phyloP scores from a whole-genome alignment of 495 filamentous ascomycete species.

The Xylaria bambusicola region DNA sequence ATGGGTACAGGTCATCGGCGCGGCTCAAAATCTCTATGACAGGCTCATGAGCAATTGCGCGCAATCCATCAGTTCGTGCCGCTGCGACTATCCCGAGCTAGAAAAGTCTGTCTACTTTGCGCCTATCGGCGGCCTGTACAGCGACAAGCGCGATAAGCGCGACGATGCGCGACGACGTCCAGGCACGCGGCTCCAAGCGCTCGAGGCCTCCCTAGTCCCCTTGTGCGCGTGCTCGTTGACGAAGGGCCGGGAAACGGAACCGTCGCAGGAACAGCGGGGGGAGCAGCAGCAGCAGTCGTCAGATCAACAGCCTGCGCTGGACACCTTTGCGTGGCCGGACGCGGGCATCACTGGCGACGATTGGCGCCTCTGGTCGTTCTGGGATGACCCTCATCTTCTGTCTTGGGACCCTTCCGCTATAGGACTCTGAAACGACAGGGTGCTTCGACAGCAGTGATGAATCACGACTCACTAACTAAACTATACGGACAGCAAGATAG shows the following conservation, averaged over 20 bases:
- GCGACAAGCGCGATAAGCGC: conserved; percentile 4
- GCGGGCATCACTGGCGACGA: conserved; percentile 2
- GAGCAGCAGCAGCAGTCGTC: not conserved
- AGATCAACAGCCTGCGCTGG: not conserved
- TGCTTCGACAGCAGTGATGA: too few species aligned
- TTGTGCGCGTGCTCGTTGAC: not conserved
- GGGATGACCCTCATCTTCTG: conserved; percentile 11
- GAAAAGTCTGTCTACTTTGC: conserved; percentile 12
- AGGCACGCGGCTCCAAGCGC: not conserved
- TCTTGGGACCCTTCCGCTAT: conserved; percentile 9
- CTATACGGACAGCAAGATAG: too few species aligned
- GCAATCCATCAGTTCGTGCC: conserved; percentile 1
- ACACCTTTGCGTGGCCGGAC: conserved; percentile 2
- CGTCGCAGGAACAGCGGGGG: not conserved
- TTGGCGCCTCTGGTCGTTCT: conserved; percentile 13
- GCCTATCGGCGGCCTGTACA: not conserved
- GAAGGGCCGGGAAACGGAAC: not conserved
- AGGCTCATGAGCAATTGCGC: conserved; percentile 1
- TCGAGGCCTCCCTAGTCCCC: not conserved
- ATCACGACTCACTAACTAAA: too few species aligned
- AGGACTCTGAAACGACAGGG: not conserved
- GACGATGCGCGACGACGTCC: not conserved
- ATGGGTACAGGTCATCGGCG: conserved; percentile 10
- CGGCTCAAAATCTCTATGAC: conserved; percentile 6
- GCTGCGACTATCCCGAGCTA: conserved; percentile 6